Evolutionary conservation across 1,284 basidiomycete genomes (phyloP), one percentile per base, ranked within the genome.

Genomic region (Cryptococcus wingfieldii): DNA sequence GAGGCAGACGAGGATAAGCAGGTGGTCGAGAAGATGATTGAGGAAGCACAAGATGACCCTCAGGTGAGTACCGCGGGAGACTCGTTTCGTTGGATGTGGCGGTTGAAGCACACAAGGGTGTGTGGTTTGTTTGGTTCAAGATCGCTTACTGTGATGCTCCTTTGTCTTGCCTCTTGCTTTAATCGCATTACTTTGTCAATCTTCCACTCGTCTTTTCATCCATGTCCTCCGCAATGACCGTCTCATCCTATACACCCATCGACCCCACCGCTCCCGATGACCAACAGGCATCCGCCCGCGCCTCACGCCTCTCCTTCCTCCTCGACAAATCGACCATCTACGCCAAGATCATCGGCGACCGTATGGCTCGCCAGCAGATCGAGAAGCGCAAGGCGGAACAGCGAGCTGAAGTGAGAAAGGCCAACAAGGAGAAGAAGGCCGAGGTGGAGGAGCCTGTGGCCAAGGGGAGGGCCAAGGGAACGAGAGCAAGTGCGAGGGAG

Each of bases 291-390:
- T 25, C 56, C 1, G 69, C 66, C 14, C 64, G 72, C 25, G 68
- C 69, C 12, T 50, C 58, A 9, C 63, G 69, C 6, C 64, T 76
- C 16, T 61, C 54, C 9, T 72, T 71, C 61, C 57, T 78, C 34
- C 64, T 77, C 13, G 71, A 77, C 51, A 75, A 78, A 55, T 78
- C 77, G 1, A 66, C 67, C 3, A 71, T 78, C 52, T 78, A 78
- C 55, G 75, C 77, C 50, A 73, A 73, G 54, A 72, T 77, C 52
- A 74, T 78, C 27, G 71, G 73, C 5, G 76, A 78, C 45, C 69
- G 77, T 12, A 78, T 78, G 77, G 76, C 71, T 44, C 55, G 72
- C 7, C 77, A 78, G 54, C 74, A 75, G 41, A 66, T 75, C 34
- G 74, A 74, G 28, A 74, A 73, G 54, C 59, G 54, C 2, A 67